Evolutionary conservation across 106 monocot genomes (phyloP), one percentile per base, ranked within the genome.

Genomic region (Agapanthus africanus): DNA sequence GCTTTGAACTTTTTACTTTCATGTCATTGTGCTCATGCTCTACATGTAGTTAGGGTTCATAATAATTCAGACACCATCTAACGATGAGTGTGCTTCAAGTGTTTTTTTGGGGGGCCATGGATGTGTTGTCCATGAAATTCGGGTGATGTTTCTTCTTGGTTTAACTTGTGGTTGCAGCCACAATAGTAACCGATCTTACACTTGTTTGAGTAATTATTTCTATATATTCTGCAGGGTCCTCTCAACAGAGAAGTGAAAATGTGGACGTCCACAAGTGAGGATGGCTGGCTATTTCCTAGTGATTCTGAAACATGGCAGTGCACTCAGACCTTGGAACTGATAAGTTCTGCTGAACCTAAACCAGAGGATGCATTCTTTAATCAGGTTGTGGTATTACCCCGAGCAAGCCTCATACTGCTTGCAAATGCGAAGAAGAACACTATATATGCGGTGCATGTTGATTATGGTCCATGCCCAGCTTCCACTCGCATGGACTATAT

Each of bases 381-480:
- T 79, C 97, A 93, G 82, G 74, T 99, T 65, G 82, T 91, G 13
- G 89, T 90, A 34, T 63, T 99, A 41, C 85, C 97, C 42, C 84
- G 74, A 59, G 84, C 87, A 66, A 90, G 77, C 73, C 75, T 99
- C 50, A 79, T 99, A 59, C 71, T 93, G 65, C 84, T 93, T 67
- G 97, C 97, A 68, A 99, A 99, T 84, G 97, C 97, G 19, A 99
- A 93, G 74, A 99, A 90, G 63, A 89, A 99, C 80, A 87, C 90
- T 39, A 92, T 99, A 67, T 99, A 99, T 87, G 97, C 92, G 16
- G 69, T 90, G n/a, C 92, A 92, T 90, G 74, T 99, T 37, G 87
- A 99, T 47, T 99, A 99, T 77, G 89, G 92, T 26, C 70, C 71
- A 22, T 75, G 49, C 65, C 97, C 97, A 40, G 73, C 84, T 69